Conservation (phyloP, 495 filamentous ascomycete species). For the Aspergillus conjunctus region DNA sequence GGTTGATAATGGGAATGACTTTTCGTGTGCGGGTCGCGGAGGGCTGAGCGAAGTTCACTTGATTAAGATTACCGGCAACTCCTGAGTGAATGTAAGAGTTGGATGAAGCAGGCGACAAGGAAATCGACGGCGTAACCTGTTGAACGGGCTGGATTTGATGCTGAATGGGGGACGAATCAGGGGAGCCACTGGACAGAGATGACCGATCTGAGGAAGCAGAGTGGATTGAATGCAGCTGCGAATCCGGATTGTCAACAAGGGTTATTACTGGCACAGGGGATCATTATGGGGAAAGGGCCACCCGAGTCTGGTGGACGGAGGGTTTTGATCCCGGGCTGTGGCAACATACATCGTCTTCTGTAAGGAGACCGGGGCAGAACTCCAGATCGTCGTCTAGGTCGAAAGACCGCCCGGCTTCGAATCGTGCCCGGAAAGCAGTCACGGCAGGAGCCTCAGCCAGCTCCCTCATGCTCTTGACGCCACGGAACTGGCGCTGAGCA, state of each 20-base stretch:
- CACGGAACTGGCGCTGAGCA: constrained; percentile 81
- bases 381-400: constrained; percentile 96
- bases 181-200: constrained; percentile 90
- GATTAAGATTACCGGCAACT: constrained; percentile 53
- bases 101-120: constrained; percentile 69
- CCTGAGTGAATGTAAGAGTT: constrained; percentile 67
- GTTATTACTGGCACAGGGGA: neutral
- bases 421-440: constrained; percentile 75
- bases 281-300: neutral
- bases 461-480: constrained; percentile 84
- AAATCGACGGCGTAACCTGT: constrained; percentile 75
- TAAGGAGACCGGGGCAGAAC: constrained; percentile 92
- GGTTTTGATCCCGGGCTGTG: constrained; percentile 15
- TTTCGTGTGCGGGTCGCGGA: constrained; percentile 85
- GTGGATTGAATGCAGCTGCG: constrained; percentile 82
- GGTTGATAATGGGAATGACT: constrained; percentile 98
- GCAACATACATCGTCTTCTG: constrained; percentile 90
- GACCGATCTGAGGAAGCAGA: constrained; percentile 90
- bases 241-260: constrained; percentile 23
- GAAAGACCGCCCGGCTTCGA: constrained; percentile 92
- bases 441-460: constrained; percentile 75
- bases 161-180: constrained; percentile 84
- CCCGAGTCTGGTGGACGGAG: constrained; percentile 5
- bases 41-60: constrained; percentile 83
- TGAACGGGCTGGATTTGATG: constrained; percentile 75